Evolutionary conservation across 768 basidiomycete genomes (phyloP).

Genomic region (Pleurotus giganteus): DNA sequence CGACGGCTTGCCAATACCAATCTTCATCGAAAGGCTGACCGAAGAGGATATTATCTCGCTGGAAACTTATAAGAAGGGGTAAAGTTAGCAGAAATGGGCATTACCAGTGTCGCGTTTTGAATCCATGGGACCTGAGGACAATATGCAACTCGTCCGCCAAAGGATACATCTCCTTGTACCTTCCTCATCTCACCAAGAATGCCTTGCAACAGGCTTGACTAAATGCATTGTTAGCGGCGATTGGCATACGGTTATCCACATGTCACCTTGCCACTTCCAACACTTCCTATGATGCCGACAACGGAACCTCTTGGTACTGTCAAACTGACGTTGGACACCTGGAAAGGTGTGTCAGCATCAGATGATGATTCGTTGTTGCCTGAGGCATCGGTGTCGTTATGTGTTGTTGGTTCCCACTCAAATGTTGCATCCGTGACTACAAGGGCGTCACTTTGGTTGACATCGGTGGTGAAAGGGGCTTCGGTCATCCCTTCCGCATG

Average conservation of each 20-base stretch:
- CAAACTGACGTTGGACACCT: conserved; percentile 48
- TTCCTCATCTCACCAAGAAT: conserved; percentile 72
- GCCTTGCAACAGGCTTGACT: conserved; percentile 58
- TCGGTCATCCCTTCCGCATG: conserved; percentile 50
- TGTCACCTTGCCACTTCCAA: conserved; percentile 61
- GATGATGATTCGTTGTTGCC: conserved; percentile 13
- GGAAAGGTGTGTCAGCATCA: conserved; percentile 39
- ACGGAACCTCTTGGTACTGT: conserved; percentile 54
- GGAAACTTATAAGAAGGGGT: background rate
- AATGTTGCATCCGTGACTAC: conserved; percentile 55
- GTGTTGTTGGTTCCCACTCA: conserved; percentile 51
- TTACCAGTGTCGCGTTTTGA: conserved; percentile 63
- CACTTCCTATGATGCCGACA: conserved; percentile 63
- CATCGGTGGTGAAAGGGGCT: conserved; percentile 42
- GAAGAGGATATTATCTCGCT: conserved; percentile 69
- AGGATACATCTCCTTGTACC: conserved; percentile 46
- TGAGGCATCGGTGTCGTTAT: background rate
- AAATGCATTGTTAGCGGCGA: background rate
- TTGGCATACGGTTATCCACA: conserved; percentile 1
- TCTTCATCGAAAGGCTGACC: conserved; percentile 63
- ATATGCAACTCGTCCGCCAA: conserved; percentile 67
- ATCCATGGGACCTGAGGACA: conserved; percentile 79
- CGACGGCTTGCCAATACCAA: conserved; percentile 62
- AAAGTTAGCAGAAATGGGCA: background rate
- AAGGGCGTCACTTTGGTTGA: conserved; percentile 45